Evolutionary conservation across 192 early-diverging fungal genomes (phyloP), one percentile per base, ranked within the genome.

Genomic region (Coemansia biformis): DNA sequence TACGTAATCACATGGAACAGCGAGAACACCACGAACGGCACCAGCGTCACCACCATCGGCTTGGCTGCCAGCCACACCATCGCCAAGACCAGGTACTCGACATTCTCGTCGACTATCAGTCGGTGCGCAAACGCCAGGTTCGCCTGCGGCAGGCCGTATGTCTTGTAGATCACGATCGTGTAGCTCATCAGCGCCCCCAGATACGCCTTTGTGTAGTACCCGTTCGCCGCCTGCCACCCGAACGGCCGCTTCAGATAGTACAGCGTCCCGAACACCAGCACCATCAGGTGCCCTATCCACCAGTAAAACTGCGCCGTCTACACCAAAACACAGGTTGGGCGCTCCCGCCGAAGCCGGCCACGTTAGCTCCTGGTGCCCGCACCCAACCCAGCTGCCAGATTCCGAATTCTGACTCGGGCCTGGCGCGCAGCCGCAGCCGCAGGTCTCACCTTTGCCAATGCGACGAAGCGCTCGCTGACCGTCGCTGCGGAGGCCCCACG

Each of bases 301-400:
- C 70, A 73, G 63, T 73, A 73, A 28, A 73, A 73, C 54, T 73
- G 62, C 21, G 63, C 69, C 17, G 57, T 64, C 62, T 64, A 61
- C 14, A 40, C 29, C 8, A 26, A 26, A 26, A 6, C 24, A 26
- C 6, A 5, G 6, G 24, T n/a, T n/a, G n/a, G n/a, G n/a, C n/a
- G n/a, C n/a, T n/a, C n/a, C n/a, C n/a, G n/a, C n/a, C n/a, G n/a
- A n/a, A n/a, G 4, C 7, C 26, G 26, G 26, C 26, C 26, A 16
- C 38, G 15, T 40, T 10, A 22, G 19, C 38, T n/a, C 15, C n/a
- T 8, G 16, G 19, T 17, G 18, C n/a, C n/a, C n/a, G 8, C 29
- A 9, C 29, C 10, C 7, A 30, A 30, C 10, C 29, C 24, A 26
- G 24, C 24, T 26, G 3, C 24, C 24, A 26, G 3, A 26, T 6